Evolutionary conservation across 441 rosid species (phyloP).

Genomic region (Arabidopsis lyrata): DNA sequence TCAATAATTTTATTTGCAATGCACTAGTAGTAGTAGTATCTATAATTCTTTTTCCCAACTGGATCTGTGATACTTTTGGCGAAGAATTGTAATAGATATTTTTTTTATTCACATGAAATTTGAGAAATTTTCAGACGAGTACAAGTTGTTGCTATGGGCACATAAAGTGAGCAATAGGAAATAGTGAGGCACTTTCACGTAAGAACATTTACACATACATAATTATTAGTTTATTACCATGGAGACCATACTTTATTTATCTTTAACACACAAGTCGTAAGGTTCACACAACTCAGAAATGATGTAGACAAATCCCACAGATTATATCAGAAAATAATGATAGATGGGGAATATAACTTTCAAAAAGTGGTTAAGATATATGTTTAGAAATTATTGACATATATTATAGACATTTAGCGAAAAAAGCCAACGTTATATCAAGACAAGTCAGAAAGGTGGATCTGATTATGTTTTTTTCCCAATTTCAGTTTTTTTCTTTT

Average conservation of each 20-base stretch:
- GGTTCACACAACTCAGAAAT: too few species aligned
- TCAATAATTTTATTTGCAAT: not conserved
- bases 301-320: too few species aligned
- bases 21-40: not conserved
- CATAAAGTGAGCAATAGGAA: slow-evolving; percentile 22
- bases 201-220: too few species aligned
- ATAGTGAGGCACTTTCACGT: slow-evolving; percentile 20
- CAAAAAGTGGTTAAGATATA: too few species aligned
- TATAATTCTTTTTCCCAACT: not conserved
- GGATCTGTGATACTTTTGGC: not conserved
- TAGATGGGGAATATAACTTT: too few species aligned
- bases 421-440: not conserved
- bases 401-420: not conserved
- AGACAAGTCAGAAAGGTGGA: too few species aligned
- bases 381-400: too few species aligned
- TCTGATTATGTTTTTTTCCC: too few species aligned
- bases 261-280: too few species aligned
- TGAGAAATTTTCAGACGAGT: slow-evolving; percentile 11
- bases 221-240: too few species aligned
- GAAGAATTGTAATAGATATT: not conserved
- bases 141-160: slow-evolving; percentile 5
- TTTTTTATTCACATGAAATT: not conserved
- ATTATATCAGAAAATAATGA: too few species aligned
- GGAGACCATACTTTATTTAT: too few species aligned
- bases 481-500: not conserved